phyloP scores from a whole-genome alignment of 345 rosid species.

The Schrenkiella parvula region DNA sequence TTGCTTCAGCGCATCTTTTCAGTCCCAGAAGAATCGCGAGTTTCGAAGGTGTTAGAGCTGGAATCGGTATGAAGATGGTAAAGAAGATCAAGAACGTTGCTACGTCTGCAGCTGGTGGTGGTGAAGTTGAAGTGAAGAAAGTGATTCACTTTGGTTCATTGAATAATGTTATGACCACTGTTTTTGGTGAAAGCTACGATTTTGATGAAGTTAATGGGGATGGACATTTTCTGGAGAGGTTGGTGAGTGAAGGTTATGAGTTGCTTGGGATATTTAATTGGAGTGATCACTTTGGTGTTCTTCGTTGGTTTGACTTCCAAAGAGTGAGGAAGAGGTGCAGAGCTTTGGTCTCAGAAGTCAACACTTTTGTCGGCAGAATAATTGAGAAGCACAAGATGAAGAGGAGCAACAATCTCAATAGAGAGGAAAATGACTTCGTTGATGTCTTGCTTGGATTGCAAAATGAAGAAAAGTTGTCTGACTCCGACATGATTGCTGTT shows the following conservation, averaged over 20 bases:
- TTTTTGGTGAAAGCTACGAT: slow-evolving; percentile 65
- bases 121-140: slow-evolving; percentile 45
- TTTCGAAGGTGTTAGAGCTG: slow-evolving; percentile 43
- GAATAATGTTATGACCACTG: slow-evolving; percentile 70
- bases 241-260: slow-evolving; percentile 76
- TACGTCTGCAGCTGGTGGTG: slow-evolving; percentile 25
- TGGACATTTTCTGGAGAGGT: slow-evolving; percentile 46
- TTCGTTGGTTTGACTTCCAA: slow-evolving; percentile 68
- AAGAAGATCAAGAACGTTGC: slow-evolving; percentile 27
- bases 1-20: slow-evolving; percentile 73
- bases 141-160: slow-evolving; percentile 66
- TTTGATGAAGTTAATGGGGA: slow-evolving; percentile 27
- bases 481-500: slow-evolving; percentile 78
- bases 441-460: slow-evolving; percentile 70
- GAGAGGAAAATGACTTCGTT: slow-evolving; percentile 49
- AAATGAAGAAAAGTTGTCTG: slow-evolving; percentile 47
- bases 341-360: slow-evolving; percentile 49
- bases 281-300: slow-evolving; percentile 77
- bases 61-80: slow-evolving; percentile 51
- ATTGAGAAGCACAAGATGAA: slow-evolving; percentile 54
- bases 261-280: slow-evolving; percentile 71
- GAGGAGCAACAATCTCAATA: background rate
- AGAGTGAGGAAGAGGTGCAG: slow-evolving; percentile 71
- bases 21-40: slow-evolving; percentile 58
- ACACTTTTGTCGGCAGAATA: slow-evolving; percentile 52